Evolutionary conservation across 2,329 filamentous ascomycete species (phyloP).

Genomic region (Sclerotinia glacialis): DNA sequence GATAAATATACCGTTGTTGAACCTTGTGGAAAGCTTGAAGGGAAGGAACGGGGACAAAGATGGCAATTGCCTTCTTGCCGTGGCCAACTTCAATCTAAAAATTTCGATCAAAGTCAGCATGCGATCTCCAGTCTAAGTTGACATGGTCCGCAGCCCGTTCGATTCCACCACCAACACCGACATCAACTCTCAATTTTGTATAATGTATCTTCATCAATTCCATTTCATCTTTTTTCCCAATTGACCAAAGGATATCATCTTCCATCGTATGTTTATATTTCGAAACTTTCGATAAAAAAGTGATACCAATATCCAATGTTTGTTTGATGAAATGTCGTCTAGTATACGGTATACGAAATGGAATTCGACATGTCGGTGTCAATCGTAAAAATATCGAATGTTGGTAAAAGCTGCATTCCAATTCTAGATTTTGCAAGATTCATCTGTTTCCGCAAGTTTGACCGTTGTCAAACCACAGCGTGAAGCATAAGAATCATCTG

Average conservation of each 20-base stretch:
- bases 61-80: constrained; percentile 99
- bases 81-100: constrained; percentile 98
- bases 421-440: constrained; percentile 5
- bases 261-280: constrained; percentile 5
- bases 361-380: constrained; percentile 21
- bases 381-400: constrained; percentile 20
- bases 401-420: constrained; percentile 21
- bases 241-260: constrained; percentile 12
- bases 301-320: constrained; percentile 11
- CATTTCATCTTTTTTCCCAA: constrained; percentile 29
- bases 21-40: constrained; percentile 98
- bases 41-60: constrained; percentile 99
- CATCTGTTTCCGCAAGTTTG: background rate
- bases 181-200: constrained; percentile 30
- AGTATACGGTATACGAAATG: constrained; percentile 22
- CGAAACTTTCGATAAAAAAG: constrained; percentile 8
- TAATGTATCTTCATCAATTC: constrained; percentile 27
- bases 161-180: constrained; percentile 52
- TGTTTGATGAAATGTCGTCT: constrained; percentile 21
- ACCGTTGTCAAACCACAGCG: background rate
- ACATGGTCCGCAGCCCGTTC: constrained; percentile 73
- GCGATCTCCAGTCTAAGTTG: constrained; percentile 60
- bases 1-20: constrained; percentile 86
- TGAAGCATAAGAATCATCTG: background rate
- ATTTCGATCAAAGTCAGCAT: constrained; percentile 65